Evolutionary conservation across 257 asterid species (phyloP).

Genomic region (Lantana camara): DNA sequence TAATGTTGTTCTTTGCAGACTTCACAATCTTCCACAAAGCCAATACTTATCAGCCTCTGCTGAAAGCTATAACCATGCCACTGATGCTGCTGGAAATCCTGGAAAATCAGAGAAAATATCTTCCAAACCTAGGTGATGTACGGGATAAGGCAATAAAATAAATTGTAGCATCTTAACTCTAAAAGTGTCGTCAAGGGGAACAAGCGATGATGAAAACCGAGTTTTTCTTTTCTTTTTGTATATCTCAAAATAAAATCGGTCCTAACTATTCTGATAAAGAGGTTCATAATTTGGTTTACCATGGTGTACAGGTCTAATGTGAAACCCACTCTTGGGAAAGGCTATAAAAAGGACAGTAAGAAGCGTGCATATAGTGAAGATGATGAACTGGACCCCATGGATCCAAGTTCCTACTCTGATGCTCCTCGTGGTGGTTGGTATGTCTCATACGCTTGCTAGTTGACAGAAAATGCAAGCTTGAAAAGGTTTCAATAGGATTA

Average conservation of each 20-base stretch:
- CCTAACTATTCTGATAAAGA: slow-evolving; percentile 1
- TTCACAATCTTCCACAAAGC: slow-evolving; percentile 73
- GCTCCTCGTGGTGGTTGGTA: slow-evolving; percentile 99
- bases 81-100: slow-evolving; percentile 38
- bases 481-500: slow-evolving; percentile 18
- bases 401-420: slow-evolving; percentile 96
- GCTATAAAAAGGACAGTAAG: slow-evolving; percentile 65
- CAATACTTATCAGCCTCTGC: slow-evolving; percentile 50
- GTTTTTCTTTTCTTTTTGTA: not conserved
- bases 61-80: slow-evolving; percentile 45
- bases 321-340: slow-evolving; percentile 81
- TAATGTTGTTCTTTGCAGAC: slow-evolving; percentile 47
- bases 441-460: slow-evolving; percentile 18
- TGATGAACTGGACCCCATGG: slow-evolving; percentile 98
- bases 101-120: slow-evolving; percentile 48
- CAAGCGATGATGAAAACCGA: not conserved
- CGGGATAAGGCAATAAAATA: not conserved
- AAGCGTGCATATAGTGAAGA: slow-evolving; percentile 77
- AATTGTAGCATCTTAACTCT: too few relatives aligned
- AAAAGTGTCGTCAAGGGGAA: too few relatives aligned
- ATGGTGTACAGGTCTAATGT: slow-evolving; percentile 62
- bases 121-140: slow-evolving; percentile 51
- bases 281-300: slow-evolving; percentile 21
- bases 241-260: slow-evolving; percentile 3
- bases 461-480: not conserved